Evolutionary conservation across 805 yeast species (phyloP), one percentile per base, ranked within the genome.

Genomic region (Cyberlindnera maritima): DNA sequence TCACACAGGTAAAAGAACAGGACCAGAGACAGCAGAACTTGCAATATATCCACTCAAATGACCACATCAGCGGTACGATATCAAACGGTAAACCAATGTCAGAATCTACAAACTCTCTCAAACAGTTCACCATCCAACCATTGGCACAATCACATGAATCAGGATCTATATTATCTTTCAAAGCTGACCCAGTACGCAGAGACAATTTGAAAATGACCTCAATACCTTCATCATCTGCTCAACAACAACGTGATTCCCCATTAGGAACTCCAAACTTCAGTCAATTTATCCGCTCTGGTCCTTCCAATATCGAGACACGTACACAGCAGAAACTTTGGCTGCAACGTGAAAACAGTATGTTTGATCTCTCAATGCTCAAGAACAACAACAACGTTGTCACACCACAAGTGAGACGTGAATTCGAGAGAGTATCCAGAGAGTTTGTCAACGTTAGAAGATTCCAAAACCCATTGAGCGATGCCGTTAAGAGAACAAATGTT

Each of bases 291-390:
- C 67, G 66, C 50, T 43, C 69, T 3, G 70, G 67, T 34, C 54
- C 64, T 47, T 50, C 63, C 1, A 69, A 68, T 43, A 62, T 69
- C 25, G 87, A 82, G 50, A 81, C 88, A 1, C 73, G 96, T 66
- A 87, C 96, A 0, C 96, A 88, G 60, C 94, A 86, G 60, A 77
- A 83, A 52, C 72, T 89, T 43, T 88, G 96, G 96, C 68, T 88
- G 29, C 96, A 86, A 62, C 71, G 92, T 53, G 92, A 86, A 54
- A 83, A 79, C 56, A 80, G 88, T 2, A 68, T 85, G 36, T 68
- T 83, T 67, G 91, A 84, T 60, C 64, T 82, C 8, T 48, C 60
- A 1, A 38, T 46, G 38, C 29, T 47, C 25, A 56, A 53, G 36
- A 45, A 45, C 28, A 45, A 44, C 26, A 23, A 49, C 8, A 51